Evolutionary conservation across 2,329 filamentous ascomycete genomes (phyloP), one percentile per base, ranked within the genome.

Genomic region (Calonectria pteridis): DNA sequence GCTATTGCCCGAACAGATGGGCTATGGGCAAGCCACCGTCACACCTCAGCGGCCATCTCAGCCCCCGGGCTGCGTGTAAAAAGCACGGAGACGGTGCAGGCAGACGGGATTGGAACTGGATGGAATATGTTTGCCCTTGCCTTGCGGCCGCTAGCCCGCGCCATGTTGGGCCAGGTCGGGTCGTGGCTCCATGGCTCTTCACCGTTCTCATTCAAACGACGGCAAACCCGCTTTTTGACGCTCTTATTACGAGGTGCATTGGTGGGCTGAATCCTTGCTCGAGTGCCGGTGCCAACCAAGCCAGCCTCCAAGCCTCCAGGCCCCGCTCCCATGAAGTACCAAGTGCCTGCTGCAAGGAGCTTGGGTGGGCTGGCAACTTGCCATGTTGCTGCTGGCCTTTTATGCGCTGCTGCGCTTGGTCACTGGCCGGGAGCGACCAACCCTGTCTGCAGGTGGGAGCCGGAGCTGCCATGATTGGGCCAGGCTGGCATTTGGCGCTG

Each of bases 391-490:
- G 59, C 26, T 46, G 37, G 59, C 26, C 35, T 64, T 20, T 49
- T 49, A 26, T 6, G 31, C 37, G 14, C 58, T 69, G 46, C 35
- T 55, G 67, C 55, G 31, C 55, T 40, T 40, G 46, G 46, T 23
- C 18, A 26, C 55, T 40, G 64, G 46, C 31, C 20, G 28, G 18
- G 58, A 28, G 23, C 31, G 31, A 37, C 43, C n/a, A 43, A 35
- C 31, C 31, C 51, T 33, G 59, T 18, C 59, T 50, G 58, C 73
- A 77, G 76, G 73, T 75, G 76, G 73, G 70, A 67, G 63, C 68
- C 73, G 31, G 51, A 55, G 40, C 51, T 69, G 59, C 62, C 64
- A 51, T 77, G 55, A 78, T 79, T 77, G 77, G 77, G 35, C 68
- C 49, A 58, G 40, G 68, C 33, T 43, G 35, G 59, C 7, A 29